These are phyloP conservation scores for Penicillium ochrochloron DNA, from an alignment of 495 filamentous ascomycete genomes.

Conservation along the genomic window DNA sequence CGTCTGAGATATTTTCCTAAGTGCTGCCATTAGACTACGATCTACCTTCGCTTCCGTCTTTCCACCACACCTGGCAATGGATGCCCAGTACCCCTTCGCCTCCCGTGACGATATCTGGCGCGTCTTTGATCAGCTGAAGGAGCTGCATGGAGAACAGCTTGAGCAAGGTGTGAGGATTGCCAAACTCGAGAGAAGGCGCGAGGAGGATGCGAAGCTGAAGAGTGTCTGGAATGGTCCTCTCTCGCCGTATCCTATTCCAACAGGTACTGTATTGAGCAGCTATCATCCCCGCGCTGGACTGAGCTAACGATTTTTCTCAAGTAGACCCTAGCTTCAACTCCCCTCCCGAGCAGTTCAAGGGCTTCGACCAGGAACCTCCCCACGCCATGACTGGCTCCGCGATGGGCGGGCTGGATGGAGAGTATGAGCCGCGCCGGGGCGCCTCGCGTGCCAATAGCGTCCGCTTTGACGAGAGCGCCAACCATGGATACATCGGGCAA, in stretches of 20 bases:
- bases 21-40: not conserved
- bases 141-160: constrained; percentile 75
- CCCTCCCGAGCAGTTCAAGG: constrained; percentile 75
- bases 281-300: not conserved
- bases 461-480: constrained; percentile 96
- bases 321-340: constrained; percentile 76
- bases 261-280: constrained; percentile 59
- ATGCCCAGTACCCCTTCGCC: constrained; percentile 66
- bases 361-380: constrained; percentile 80
- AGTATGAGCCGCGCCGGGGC: constrained; percentile 90
- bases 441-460: constrained; percentile 96
- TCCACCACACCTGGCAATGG: constrained; percentile 52
- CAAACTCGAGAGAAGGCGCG: constrained; percentile 79
- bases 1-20: not conserved
- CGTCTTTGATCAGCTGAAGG: constrained; percentile 85
- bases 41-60: constrained; percentile 12
- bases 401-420: constrained; percentile 74
- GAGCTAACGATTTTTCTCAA: constrained; percentile 9
- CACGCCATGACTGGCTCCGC: constrained; percentile 64
- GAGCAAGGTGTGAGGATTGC: constrained; percentile 82
- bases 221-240: constrained; percentile 75
- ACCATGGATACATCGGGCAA: constrained; percentile 87
- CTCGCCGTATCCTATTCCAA: constrained; percentile 83
- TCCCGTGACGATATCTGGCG: constrained; percentile 82
- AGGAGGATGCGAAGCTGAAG: constrained; percentile 80